Percentiles rank a stretch among this genome's conserved stretches.
phyloP scores from a whole-genome alignment of 2,329 filamentous ascomycete genomes.

The Penicillium thymicola region DNA sequence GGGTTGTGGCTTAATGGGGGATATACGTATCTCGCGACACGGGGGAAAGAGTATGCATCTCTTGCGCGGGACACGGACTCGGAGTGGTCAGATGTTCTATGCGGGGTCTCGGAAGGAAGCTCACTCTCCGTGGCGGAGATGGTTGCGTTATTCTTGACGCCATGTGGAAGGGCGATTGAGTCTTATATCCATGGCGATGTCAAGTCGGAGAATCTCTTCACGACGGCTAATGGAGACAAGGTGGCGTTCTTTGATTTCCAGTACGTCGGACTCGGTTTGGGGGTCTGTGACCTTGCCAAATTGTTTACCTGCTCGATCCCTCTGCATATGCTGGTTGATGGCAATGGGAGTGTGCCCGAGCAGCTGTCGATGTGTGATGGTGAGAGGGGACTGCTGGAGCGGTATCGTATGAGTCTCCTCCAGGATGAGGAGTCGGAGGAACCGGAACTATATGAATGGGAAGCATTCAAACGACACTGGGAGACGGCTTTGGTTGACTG shows the following conservation, averaged over 20 bases:
- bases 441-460: constrained; percentile 51
- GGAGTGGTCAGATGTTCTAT: constrained; percentile 56
- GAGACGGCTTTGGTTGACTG: constrained; percentile 66
- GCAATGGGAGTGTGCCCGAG: constrained; percentile 30
- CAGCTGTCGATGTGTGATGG: constrained; percentile 50
- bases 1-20: constrained; percentile 63
- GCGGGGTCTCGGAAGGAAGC: constrained; percentile 28
- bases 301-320: constrained; percentile 66
- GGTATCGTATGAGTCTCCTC: constrained; percentile 41
- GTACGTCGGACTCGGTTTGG: constrained; percentile 62
- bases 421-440: background rate
- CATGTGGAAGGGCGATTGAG: constrained; percentile 46
- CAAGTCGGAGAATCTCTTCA: constrained; percentile 67
- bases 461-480: constrained; percentile 58
- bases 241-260: constrained; percentile 69
- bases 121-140: constrained; percentile 49
- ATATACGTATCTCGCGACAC: constrained; percentile 66
- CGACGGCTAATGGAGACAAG: constrained; percentile 45
- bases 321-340: constrained; percentile 48
- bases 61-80: constrained; percentile 48
- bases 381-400: constrained; percentile 51
- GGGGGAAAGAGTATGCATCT: constrained; percentile 53
- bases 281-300: constrained; percentile 65
- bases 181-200: constrained; percentile 67
- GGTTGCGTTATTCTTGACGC: constrained; percentile 52